Evolutionary conservation across 1,139 yeast species (phyloP).

Genomic region (Protomyces lactucae-debilis): DNA sequence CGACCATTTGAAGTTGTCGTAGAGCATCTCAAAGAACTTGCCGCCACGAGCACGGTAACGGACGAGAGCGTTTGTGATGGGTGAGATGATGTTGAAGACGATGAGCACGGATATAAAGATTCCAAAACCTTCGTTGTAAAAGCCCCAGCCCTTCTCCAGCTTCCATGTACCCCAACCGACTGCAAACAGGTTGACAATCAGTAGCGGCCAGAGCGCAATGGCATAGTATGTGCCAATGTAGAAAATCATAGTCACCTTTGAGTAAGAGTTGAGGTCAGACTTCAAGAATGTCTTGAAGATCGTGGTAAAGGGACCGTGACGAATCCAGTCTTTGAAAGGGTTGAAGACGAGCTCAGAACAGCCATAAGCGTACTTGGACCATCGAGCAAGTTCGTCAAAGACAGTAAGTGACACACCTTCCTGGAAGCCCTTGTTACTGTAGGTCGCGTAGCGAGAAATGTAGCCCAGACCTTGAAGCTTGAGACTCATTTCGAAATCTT

Average conservation of each 20-base stretch:
- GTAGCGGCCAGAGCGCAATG: constrained; percentile 29
- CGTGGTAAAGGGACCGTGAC: constrained; percentile 29
- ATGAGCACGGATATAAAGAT: constrained; percentile 28
- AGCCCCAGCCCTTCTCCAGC: constrained; percentile 28
- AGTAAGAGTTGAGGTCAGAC: constrained; percentile 23
- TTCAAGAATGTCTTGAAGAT: constrained; percentile 29
- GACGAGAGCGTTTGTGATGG: constrained; percentile 31
- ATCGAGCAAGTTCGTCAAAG: constrained; percentile 32
- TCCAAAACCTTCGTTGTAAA: constrained; percentile 28
- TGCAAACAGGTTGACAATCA: constrained; percentile 29
- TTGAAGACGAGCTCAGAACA: constrained; percentile 30
- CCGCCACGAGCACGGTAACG: constrained; percentile 29
- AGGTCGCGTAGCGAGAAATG: constrained; percentile 28
- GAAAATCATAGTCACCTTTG: constrained; percentile 29
- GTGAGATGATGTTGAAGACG: constrained; percentile 31
- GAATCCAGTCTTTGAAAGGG: constrained; percentile 29
- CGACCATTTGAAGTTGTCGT: constrained; percentile 29
- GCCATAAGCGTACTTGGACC: constrained; percentile 32
- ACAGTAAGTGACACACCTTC: constrained; percentile 32
- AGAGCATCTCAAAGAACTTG: constrained; percentile 25
- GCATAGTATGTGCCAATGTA: constrained; percentile 33
- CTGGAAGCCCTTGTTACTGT: constrained; percentile 29
- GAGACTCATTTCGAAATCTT: constrained; percentile 32
- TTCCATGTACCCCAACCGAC: constrained; percentile 32
- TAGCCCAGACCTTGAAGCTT: constrained; percentile 31